Evolutionary conservation across 2,329 filamentous ascomycete species (phyloP).

Genomic region (Fusarium staphyleae): DNA sequence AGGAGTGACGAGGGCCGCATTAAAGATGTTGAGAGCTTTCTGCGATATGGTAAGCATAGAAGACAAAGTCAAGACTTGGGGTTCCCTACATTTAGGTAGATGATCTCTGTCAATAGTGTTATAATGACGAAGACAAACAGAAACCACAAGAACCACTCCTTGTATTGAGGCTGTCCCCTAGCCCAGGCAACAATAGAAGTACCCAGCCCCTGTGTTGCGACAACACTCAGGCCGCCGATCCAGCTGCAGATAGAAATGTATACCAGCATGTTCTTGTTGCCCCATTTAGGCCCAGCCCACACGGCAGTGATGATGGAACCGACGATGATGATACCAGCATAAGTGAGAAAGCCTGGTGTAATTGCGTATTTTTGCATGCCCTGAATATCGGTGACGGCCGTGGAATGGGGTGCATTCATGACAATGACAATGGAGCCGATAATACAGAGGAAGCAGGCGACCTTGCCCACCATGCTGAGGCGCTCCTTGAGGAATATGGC

Average conservation of each 20-base stretch:
- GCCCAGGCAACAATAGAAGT: constrained; percentile 90
- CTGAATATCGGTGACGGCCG: constrained; percentile 85
- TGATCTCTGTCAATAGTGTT: constrained; percentile 92
- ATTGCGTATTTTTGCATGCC: constrained; percentile 91
- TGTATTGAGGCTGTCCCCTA: constrained; percentile 84
- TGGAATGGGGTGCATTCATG: constrained; percentile 87
- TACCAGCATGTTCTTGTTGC: constrained; percentile 96
- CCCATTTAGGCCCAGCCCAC: constrained; percentile 85
- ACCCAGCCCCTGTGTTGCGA: constrained; percentile 91
- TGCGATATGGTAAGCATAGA: constrained; percentile 55
- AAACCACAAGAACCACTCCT: constrained; percentile 96
- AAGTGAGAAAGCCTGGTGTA: constrained; percentile 83
- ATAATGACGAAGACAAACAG: constrained; percentile 86
- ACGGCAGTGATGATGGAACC: constrained; percentile 75
- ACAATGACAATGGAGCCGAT: constrained; percentile 93
- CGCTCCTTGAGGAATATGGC: constrained; percentile 96
- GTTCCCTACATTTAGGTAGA: constrained; percentile 87
- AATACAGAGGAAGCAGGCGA: constrained; percentile 95
- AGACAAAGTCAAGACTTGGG: background rate
- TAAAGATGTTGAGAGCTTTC: constrained; percentile 99
- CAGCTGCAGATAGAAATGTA: constrained; percentile 97
- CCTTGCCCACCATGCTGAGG: constrained; percentile 93
- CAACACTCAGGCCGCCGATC: constrained; percentile 92
- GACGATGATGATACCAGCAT: constrained; percentile 82
- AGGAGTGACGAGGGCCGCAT: constrained; percentile 93